phyloP scores from a whole-genome alignment of 768 basidiomycete species.

The Stropharia rugosoannulata region DNA sequence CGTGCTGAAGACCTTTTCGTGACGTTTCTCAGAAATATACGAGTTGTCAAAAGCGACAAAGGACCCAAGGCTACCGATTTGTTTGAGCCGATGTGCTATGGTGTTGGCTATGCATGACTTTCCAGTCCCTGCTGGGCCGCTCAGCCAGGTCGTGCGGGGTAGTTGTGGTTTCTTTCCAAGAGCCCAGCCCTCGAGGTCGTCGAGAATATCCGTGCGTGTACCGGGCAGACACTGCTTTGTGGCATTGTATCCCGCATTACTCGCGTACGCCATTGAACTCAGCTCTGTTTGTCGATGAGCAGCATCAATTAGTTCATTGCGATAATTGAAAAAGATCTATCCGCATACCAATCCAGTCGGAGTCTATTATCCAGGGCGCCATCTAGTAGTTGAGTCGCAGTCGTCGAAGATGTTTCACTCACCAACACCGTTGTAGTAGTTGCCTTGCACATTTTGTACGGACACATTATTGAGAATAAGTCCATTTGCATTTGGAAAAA shows the following conservation, averaged over 20 bases:
- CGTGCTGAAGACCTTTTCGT: constrained; percentile 27
- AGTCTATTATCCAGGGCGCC: too few relatives aligned
- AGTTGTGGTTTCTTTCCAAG: constrained; percentile 4
- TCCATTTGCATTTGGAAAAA: constrained; percentile 73
- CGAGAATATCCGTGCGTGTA: constrained; percentile 22
- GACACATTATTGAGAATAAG: constrained; percentile 85
- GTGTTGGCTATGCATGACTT: constrained; percentile 37
- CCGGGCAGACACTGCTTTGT: constrained; percentile 17
- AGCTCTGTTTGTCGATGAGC: not conserved
- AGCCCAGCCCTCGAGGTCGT: constrained; percentile 23
- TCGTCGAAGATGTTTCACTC: not conserved
- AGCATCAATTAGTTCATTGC: too few relatives aligned
- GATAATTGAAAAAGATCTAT: too few relatives aligned
- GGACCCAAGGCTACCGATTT: constrained; percentile 25
- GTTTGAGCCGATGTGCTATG: constrained; percentile 21
- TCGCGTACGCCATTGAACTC: not conserved
- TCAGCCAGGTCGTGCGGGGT: constrained; percentile 24
- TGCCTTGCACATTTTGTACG: constrained; percentile 19
- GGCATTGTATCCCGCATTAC: not conserved
- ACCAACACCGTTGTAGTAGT: not conserved
- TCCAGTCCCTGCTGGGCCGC: constrained; percentile 29
- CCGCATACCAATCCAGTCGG: too few relatives aligned
- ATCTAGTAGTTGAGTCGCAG: not conserved
- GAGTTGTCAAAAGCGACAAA: constrained; percentile 30
- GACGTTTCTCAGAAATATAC: constrained; percentile 13